These are phyloP conservation scores for Penicillium bialowiezense DNA, from an alignment of 495 filamentous ascomycete species.

Conservation along the genomic window DNA sequence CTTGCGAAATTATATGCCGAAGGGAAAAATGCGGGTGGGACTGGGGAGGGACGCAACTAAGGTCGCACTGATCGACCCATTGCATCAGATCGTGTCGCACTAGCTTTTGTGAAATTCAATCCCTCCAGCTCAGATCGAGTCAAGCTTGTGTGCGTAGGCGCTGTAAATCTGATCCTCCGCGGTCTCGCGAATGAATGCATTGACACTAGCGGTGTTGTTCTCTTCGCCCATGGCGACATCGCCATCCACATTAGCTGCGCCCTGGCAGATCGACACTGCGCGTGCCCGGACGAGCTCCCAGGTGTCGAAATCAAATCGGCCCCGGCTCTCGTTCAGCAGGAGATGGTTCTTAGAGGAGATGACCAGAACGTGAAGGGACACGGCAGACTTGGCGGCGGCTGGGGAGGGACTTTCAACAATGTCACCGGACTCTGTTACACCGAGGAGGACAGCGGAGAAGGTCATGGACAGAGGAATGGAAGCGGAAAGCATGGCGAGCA, in stretches of 20 bases:
- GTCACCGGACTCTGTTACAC: slow-evolving; percentile 50
- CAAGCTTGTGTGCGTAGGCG: slow-evolving; percentile 42
- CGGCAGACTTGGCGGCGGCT: slow-evolving; percentile 51
- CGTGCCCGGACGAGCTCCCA: slow-evolving; percentile 71
- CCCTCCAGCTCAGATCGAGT: slow-evolving; percentile 31
- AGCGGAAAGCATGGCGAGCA: slow-evolving; percentile 73
- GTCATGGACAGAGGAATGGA: slow-evolving; percentile 71
- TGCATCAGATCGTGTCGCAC: not conserved
- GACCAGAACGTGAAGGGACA: slow-evolving; percentile 72
- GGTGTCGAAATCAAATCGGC: slow-evolving; percentile 68
- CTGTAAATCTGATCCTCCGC: slow-evolving; percentile 48
- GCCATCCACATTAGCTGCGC: slow-evolving; percentile 37
- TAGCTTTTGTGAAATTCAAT: not conserved
- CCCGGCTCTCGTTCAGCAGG: slow-evolving; percentile 77
- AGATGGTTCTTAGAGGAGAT: slow-evolving; percentile 74
- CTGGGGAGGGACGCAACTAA: not conserved
- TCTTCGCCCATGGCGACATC: slow-evolving; percentile 42
- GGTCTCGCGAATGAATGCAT: slow-evolving; percentile 60
- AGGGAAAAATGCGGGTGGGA: not conserved
- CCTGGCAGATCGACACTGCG: slow-evolving; percentile 63
- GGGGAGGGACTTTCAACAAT: slow-evolving; percentile 56
- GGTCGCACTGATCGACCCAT: not conserved
- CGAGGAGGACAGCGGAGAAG: slow-evolving; percentile 60
- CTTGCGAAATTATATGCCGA: not conserved
- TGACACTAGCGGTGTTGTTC: slow-evolving; percentile 41